A percentile compares a stretch with the other conserved stretches of the same genome.
Evolutionary conservation across 2,329 filamentous ascomycete genomes (phyloP).

Genomic region (Beauveria brongniartii): DNA sequence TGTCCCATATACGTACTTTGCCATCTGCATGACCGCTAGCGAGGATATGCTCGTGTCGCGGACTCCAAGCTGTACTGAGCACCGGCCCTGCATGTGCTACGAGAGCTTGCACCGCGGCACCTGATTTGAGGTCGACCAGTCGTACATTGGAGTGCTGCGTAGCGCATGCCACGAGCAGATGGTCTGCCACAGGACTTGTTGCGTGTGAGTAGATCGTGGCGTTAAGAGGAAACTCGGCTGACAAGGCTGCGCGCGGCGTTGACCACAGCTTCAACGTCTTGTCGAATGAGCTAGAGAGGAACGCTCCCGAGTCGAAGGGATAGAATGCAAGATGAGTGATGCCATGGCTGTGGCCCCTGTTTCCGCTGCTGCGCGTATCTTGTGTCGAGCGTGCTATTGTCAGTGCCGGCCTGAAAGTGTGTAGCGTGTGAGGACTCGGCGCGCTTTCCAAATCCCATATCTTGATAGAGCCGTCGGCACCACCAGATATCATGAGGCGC

Average conservation of each 20-base stretch:
- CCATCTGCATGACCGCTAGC: slow-evolving; percentile 82
- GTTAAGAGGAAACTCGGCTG: slow-evolving; percentile 60
- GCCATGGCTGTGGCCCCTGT: slow-evolving; percentile 53
- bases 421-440: slow-evolving; percentile 33
- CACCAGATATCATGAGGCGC: slow-evolving; percentile 69
- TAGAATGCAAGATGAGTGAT: slow-evolving; percentile 73
- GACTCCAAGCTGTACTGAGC: slow-evolving; percentile 71
- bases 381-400: slow-evolving; percentile 37
- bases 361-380: slow-evolving; percentile 14
- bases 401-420: slow-evolving; percentile 47
- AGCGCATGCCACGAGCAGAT: slow-evolving; percentile 78
- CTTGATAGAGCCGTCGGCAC: slow-evolving; percentile 74
- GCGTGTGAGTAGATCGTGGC: slow-evolving; percentile 70
- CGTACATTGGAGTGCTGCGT: slow-evolving; percentile 80
- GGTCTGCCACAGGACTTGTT: slow-evolving; percentile 61
- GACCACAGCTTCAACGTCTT: slow-evolving; percentile 69
- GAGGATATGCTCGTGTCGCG: slow-evolving; percentile 67
- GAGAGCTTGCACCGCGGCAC: slow-evolving; percentile 61
- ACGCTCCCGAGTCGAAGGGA: slow-evolving; percentile 67
- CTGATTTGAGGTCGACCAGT: slow-evolving; percentile 78
- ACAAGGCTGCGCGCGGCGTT: slow-evolving; percentile 51
- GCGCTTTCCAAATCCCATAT: slow-evolving; percentile 76
- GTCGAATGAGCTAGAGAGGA: slow-evolving; percentile 72
- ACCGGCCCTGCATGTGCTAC: slow-evolving; percentile 61
- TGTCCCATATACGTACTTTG: slow-evolving; percentile 77